Evolutionary conservation across 2,329 filamentous ascomycete genomes (phyloP).

Genomic region (Fusarium scirpi): DNA sequence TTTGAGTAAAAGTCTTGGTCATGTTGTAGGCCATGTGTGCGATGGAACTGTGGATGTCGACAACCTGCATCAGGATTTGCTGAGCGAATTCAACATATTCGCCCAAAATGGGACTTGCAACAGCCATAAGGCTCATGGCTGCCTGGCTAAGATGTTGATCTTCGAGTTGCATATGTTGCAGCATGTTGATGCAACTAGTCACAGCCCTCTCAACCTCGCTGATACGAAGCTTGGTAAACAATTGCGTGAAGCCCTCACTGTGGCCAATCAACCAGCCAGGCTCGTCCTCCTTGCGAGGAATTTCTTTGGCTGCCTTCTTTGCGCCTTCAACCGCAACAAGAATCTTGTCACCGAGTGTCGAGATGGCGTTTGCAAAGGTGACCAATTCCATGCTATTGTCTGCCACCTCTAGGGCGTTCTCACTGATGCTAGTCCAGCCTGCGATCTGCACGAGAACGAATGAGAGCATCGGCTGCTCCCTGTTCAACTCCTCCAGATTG

Average conservation of each 20-base stretch:
- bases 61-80: conserved; percentile 68
- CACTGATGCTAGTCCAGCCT: conserved; percentile 67
- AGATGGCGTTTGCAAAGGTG: conserved; percentile 68
- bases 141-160: conserved; percentile 46
- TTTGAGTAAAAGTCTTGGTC: conserved; percentile 79
- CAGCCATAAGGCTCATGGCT: conserved; percentile 49
- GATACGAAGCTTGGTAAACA: conserved; percentile 70
- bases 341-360: conserved; percentile 77
- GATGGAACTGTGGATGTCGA: conserved; percentile 75
- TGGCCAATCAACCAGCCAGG: conserved; percentile 55
- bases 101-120: conserved; percentile 73
- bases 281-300: conserved; percentile 52
- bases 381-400: conserved; percentile 47
- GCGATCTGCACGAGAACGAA: conserved; percentile 76
- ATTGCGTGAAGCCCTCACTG: conserved; percentile 63
- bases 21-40: conserved; percentile 82
- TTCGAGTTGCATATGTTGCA: conserved; percentile 51
- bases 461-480: conserved; percentile 65
- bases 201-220: conserved; percentile 63
- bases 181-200: conserved; percentile 52
- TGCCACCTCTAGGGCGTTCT: conserved; percentile 23
- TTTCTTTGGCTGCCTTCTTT: conserved; percentile 64
- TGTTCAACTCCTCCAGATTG: conserved; percentile 57
- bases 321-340: conserved; percentile 84
- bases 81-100: conserved; percentile 76